These are phyloP conservation scores for Epichloe brachyelytri DNA, from an alignment of 2,329 filamentous ascomycete genomes.

Conservation along the genomic window DNA sequence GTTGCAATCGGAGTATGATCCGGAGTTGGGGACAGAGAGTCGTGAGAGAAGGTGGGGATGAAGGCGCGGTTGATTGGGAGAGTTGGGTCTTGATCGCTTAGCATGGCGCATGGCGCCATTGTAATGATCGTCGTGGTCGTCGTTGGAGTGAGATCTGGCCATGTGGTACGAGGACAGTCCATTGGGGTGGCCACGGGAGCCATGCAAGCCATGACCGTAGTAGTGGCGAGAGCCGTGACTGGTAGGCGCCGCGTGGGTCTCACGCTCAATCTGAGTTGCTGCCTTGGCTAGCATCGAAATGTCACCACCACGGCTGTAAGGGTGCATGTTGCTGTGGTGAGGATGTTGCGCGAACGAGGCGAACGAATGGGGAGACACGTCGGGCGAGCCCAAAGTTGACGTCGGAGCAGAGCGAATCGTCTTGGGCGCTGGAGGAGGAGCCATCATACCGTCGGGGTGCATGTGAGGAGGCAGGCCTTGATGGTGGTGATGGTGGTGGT, in stretches of 20 bases:
- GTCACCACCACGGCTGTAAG: constrained; percentile 38
- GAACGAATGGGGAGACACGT: constrained; percentile 88
- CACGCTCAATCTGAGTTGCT: constrained; percentile 49
- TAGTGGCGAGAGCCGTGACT: constrained; percentile 36
- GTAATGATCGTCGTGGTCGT: constrained; percentile 66
- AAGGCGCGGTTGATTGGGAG: constrained; percentile 88
- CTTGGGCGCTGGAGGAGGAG: constrained; percentile 59
- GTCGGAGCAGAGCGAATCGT: constrained; percentile 80
- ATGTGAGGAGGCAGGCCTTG: constrained; percentile 30
- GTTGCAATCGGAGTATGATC: constrained; percentile 98
- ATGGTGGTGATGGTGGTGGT: constrained; percentile 21
- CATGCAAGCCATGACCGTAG: constrained; percentile 34
- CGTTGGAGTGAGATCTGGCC: constrained; percentile 75
- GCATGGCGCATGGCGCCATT: constrained; percentile 52
- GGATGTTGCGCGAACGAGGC: constrained; percentile 50
- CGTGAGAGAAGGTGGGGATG: constrained; percentile 95
- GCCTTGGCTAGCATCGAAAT: constrained; percentile 49
- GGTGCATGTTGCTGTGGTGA: constrained; percentile 30
- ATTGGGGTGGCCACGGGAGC: constrained; percentile 50
- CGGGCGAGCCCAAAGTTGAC: constrained; percentile 81
- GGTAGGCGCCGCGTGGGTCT: constrained; percentile 30
- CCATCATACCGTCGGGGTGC: constrained; percentile 56
- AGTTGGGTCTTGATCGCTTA: constrained; percentile 86
- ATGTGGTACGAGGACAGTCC: constrained; percentile 85
- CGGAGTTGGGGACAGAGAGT: constrained; percentile 87